Percentiles rank a stretch among this genome's conserved stretches.
These are phyloP conservation scores for Boletus rubroflammeus DNA, from an alignment of 768 basidiomycete species.

Conservation along the genomic window DNA sequence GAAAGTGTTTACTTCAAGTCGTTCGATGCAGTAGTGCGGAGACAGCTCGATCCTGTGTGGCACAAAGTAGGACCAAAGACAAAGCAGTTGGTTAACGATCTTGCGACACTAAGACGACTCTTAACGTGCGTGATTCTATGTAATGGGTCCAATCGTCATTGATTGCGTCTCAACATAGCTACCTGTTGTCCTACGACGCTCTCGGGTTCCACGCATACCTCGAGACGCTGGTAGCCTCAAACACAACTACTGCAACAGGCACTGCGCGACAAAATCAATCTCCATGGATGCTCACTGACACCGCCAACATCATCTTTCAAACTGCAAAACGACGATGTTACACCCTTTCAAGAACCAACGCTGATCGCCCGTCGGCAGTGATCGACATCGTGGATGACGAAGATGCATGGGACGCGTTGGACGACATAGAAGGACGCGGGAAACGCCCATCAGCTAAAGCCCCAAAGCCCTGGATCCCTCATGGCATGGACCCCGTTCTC, in stretches of 20 bases:
- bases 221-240: slow-evolving; percentile 76
- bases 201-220: slow-evolving; percentile 89
- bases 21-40: slow-evolving; percentile 85
- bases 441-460: slow-evolving; percentile 4
- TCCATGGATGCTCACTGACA: slow-evolving; percentile 90
- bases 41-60: slow-evolving; percentile 92
- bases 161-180: slow-evolving; percentile 28
- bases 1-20: slow-evolving; percentile 93
- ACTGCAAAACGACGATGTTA: slow-evolving; percentile 82
- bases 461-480: slow-evolving; percentile 57
- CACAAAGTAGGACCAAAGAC: slow-evolving; percentile 93
- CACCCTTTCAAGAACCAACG: slow-evolving; percentile 38
- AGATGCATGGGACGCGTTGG: slow-evolving; percentile 72
- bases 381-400: slow-evolving; percentile 54
- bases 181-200: slow-evolving; percentile 86
- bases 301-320: slow-evolving; percentile 82
- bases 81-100: slow-evolving; percentile 85
- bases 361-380: slow-evolving; percentile 23
- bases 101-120: slow-evolving; percentile 79
- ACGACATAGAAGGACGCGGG: slow-evolving; percentile 43
- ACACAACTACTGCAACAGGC: slow-evolving; percentile 48
- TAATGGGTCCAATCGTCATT: neutral
- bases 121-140: slow-evolving; percentile 54
- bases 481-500: slow-evolving; percentile 77
- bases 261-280: slow-evolving; percentile 62